These are phyloP conservation scores for Obba rivulosa DNA, from an alignment of 768 basidiomycete species.

Conservation along the genomic window DNA sequence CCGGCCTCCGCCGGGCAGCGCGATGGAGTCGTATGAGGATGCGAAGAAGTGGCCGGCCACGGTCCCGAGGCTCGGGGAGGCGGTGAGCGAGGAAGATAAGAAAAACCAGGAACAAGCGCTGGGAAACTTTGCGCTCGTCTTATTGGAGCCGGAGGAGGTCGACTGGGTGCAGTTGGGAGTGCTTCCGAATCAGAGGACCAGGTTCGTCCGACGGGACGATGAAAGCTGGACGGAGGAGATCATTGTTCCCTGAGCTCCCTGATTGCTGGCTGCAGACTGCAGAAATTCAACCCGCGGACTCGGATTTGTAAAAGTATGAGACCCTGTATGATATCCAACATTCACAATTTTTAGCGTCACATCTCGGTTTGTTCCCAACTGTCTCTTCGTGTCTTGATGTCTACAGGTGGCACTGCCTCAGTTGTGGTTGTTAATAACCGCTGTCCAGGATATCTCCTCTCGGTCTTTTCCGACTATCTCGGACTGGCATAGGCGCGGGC, in stretches of 20 bases:
- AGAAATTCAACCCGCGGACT: too few species aligned
- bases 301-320: too few species aligned
- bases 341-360: too few species aligned
- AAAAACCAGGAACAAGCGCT: conserved; percentile 49
- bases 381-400: too few species aligned
- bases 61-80: conserved; percentile 41
- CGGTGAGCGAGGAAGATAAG: conserved; percentile 35
- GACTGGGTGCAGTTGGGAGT: conserved; percentile 63
- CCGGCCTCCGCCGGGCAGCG: conserved; percentile 59
- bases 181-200: conserved; percentile 52
- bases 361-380: too few species aligned
- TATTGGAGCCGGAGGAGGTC: conserved; percentile 66
- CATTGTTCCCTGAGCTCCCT: conserved; percentile 49
- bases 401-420: too few species aligned
- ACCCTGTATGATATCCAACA: too few species aligned
- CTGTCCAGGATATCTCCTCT: too few species aligned
- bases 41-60: conserved; percentile 56
- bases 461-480: too few species aligned
- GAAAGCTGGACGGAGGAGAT: conserved; percentile 50
- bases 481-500: too few species aligned
- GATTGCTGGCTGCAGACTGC: too few species aligned
- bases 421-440: too few species aligned
- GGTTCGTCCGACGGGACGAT: conserved; percentile 41
- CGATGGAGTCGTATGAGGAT: conserved; percentile 47
- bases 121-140: conserved; percentile 62